These are phyloP conservation scores for Pseudocercospora fuligena DNA, from an alignment of 2,329 filamentous ascomycete species.

Conservation along the genomic window DNA sequence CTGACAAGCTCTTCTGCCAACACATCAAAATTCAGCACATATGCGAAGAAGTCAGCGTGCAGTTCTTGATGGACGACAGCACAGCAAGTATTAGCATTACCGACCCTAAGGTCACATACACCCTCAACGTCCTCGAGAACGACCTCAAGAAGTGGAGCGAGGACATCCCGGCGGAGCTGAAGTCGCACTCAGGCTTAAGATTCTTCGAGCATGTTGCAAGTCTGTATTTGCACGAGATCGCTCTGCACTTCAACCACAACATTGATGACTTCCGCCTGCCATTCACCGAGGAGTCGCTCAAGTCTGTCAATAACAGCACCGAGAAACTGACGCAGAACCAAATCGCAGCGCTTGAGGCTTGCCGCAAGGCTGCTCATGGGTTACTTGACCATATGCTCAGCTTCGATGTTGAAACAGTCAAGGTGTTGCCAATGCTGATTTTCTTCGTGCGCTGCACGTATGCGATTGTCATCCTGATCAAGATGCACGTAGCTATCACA, in stretches of 20 bases:
- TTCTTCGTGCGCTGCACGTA: constrained; percentile 60
- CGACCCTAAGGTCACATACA: constrained; percentile 60
- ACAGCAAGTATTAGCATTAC: constrained; percentile 57
- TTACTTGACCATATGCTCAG: constrained; percentile 56
- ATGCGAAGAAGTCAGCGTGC: constrained; percentile 60
- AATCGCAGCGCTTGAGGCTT: constrained; percentile 53
- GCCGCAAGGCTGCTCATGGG: constrained; percentile 51
- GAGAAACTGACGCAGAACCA: constrained; percentile 53
- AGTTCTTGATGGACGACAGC: constrained; percentile 62
- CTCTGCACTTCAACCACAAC: constrained; percentile 53
- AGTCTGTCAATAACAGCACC: constrained; percentile 44
- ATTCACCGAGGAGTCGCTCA: constrained; percentile 49
- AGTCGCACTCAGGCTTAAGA: constrained; percentile 42
- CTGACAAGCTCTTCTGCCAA: constrained; percentile 61
- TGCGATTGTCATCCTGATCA: constrained; percentile 63
- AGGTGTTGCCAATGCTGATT: constrained; percentile 51
- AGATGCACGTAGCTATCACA: constrained; percentile 62
- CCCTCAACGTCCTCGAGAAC: constrained; percentile 59
- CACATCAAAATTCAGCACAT: constrained; percentile 64
- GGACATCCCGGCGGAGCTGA: constrained; percentile 47
- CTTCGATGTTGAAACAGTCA: constrained; percentile 51
- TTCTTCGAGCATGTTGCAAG: constrained; percentile 55
- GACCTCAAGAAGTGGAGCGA: constrained; percentile 56
- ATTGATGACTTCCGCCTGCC: constrained; percentile 52
- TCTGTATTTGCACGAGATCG: constrained; percentile 57